Evolutionary conservation across 2,329 filamentous ascomycete species (phyloP).

Genomic region (Arthroderma uncinatum): DNA sequence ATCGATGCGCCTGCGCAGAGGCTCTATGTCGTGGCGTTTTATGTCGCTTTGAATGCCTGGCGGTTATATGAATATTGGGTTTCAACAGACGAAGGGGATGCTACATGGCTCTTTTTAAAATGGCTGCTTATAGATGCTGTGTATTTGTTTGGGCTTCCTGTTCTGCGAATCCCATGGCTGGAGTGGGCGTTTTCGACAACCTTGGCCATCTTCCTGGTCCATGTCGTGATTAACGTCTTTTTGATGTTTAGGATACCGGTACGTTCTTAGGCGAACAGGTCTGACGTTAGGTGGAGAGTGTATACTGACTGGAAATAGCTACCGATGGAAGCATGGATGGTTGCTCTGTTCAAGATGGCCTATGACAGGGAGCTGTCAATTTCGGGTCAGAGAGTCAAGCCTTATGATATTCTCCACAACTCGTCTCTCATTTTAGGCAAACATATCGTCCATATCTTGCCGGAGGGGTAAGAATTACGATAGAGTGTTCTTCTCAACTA

Average conservation of each 20-base stretch:
- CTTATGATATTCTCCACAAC: constrained; percentile 78
- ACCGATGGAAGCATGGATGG: constrained; percentile 61
- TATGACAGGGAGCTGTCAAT: constrained; percentile 90
- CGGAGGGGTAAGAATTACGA: constrained; percentile 57
- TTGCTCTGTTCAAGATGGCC: constrained; percentile 64
- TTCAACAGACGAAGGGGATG: constrained; percentile 70
- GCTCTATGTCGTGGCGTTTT: constrained; percentile 73
- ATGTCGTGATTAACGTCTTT: constrained; percentile 66
- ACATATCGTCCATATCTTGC: constrained; percentile 94
- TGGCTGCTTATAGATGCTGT: constrained; percentile 80
- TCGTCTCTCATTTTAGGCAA: constrained; percentile 87
- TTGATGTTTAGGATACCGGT: constrained; percentile 87
- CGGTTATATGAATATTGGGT: constrained; percentile 76
- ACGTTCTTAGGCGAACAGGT: constrained; percentile 23
- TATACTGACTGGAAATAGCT: constrained; percentile 38
- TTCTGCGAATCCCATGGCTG: constrained; percentile 88
- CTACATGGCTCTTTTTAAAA: constrained; percentile 85
- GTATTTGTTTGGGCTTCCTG: constrained; percentile 77
- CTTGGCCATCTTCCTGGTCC: constrained; percentile 57
- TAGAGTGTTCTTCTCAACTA: neutral
- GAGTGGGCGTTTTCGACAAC: constrained; percentile 73
- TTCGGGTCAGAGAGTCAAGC: constrained; percentile 85
- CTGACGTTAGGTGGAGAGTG: neutral
- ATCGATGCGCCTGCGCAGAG: constrained; percentile 87
- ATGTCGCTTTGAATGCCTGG: constrained; percentile 65